Percentiles rank a stretch among this genome's conserved stretches.
phyloP scores from a whole-genome alignment of 345 rosid genomes.

The Reutealis trisperma region DNA sequence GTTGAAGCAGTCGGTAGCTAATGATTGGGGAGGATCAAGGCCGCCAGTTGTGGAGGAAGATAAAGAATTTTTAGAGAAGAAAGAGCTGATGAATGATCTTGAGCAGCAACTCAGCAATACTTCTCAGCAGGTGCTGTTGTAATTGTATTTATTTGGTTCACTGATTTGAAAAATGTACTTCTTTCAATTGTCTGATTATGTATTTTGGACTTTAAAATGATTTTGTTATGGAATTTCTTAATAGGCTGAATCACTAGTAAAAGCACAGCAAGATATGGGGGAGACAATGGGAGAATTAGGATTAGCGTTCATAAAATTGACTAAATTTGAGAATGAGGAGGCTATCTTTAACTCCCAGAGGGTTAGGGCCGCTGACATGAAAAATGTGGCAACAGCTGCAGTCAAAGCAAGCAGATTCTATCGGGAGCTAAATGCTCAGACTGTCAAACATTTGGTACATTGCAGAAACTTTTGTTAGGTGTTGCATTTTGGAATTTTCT shows the following conservation, averaged over 20 bases:
- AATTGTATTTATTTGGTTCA: background rate
- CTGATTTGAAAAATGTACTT: background rate
- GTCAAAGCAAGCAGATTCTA: conserved; percentile 97
- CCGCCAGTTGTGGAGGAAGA: conserved; percentile 91
- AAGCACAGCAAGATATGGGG: conserved; percentile 97
- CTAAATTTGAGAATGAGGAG: conserved; percentile 93
- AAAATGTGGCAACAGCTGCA: conserved; percentile 87
- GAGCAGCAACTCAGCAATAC: conserved; percentile 87
- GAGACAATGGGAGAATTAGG: conserved; percentile 96
- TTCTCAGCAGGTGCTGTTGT: conserved; percentile 75
- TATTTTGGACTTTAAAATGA: conserved; percentile 5
- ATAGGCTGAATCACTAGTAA: conserved; percentile 90
- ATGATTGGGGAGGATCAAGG: conserved; percentile 83
- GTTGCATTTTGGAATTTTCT: background rate
- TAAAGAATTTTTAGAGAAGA: conserved; percentile 83
- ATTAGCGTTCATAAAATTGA: conserved; percentile 79
- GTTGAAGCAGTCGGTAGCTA: conserved; percentile 80
- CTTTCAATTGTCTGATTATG: background rate
- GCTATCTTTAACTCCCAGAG: conserved; percentile 72
- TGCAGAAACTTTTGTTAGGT: conserved; percentile 7
- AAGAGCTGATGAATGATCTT: conserved; percentile 77
- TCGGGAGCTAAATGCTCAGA: conserved; percentile 81
- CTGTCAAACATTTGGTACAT: conserved; percentile 91
- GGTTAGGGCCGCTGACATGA: conserved; percentile 81
- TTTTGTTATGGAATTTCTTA: conserved; percentile 15